A percentile compares a stretch with the other conserved stretches of the same genome.
phyloP scores from a whole-genome alignment of 495 filamentous ascomycete species.

The Immersiella caudata region DNA sequence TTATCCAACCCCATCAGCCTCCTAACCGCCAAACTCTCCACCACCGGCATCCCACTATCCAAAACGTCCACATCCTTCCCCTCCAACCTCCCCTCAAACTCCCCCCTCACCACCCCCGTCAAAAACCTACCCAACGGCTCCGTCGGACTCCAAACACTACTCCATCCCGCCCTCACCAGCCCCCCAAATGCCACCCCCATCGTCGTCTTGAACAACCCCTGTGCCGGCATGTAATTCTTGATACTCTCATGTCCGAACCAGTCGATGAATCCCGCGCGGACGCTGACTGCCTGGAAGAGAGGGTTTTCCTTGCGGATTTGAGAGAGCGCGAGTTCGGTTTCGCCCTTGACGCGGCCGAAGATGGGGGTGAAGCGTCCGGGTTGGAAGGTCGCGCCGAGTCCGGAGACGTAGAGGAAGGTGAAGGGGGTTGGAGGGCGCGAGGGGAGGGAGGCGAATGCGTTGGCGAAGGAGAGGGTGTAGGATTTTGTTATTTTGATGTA shows the following conservation, averaged over 20 bases:
- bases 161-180: slow-evolving; percentile 25
- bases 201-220: slow-evolving; percentile 13
- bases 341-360: slow-evolving; percentile 65
- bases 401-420: slow-evolving; percentile 72
- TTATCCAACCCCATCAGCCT: slow-evolving; percentile 44
- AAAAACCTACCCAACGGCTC: slow-evolving; percentile 43
- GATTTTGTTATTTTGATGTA: slow-evolving; percentile 69
- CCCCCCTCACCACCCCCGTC: slow-evolving; percentile 63
- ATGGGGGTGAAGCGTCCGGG: slow-evolving; percentile 57
- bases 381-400: slow-evolving; percentile 53
- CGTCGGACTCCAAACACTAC: slow-evolving; percentile 45
- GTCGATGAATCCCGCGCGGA: slow-evolving; percentile 61
- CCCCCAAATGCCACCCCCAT: slow-evolving; percentile 28
- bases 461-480: slow-evolving; percentile 63
- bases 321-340: slow-evolving; percentile 59
- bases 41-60: slow-evolving; percentile 46
- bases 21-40: slow-evolving; percentile 54
- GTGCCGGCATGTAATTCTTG: slow-evolving; percentile 47
- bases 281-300: slow-evolving; percentile 49
- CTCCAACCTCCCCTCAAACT: slow-evolving; percentile 41
- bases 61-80: slow-evolving; percentile 48
- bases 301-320: slow-evolving; percentile 43
- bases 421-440: slow-evolving; percentile 44
- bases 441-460: slow-evolving; percentile 59
- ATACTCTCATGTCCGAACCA: slow-evolving; percentile 50